Percentiles rank a stretch among this genome's conserved stretches.
phyloP scores from a whole-genome alignment of 768 basidiomycete genomes.

The Macrolepiota albuminosa region DNA sequence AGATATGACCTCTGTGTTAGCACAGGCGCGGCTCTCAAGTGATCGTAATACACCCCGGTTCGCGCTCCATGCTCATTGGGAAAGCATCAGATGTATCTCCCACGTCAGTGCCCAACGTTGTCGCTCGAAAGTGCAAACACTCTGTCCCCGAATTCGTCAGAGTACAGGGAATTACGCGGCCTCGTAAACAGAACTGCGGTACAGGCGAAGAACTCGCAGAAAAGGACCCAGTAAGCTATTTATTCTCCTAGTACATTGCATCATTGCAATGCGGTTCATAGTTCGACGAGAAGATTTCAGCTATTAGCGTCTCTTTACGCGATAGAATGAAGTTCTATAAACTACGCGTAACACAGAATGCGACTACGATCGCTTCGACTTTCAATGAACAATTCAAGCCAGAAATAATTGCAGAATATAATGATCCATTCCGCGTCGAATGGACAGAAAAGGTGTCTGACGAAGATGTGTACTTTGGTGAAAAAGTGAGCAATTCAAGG shows the following conservation, averaged over 20 bases:
- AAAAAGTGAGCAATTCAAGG: constrained; percentile 42
- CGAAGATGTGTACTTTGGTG: constrained; percentile 63
- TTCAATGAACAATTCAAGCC: constrained; percentile 84
- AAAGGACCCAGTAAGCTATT: constrained; percentile 50
- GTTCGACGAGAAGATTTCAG: constrained; percentile 76
- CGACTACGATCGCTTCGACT: constrained; percentile 61
- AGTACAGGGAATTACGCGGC: constrained; percentile 51
- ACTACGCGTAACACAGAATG: constrained; percentile 68
- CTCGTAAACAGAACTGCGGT: constrained; percentile 28
- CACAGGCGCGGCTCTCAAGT: constrained; percentile 72
- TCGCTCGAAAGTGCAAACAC: constrained; percentile 58
- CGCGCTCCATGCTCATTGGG: constrained; percentile 68
- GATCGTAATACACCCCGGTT: constrained; percentile 77
- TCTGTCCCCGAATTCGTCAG: constrained; percentile 38
- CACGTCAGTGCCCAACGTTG: constrained; percentile 60
- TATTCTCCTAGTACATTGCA: neutral
- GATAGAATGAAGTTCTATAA: constrained; percentile 88
- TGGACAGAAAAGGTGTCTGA: constrained; percentile 63
- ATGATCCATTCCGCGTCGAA: constrained; percentile 78
- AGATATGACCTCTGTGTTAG: constrained; percentile 24
- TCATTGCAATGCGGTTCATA: constrained; percentile 19
- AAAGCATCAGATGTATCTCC: constrained; percentile 75
- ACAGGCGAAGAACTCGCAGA: constrained; percentile 17
- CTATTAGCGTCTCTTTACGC: constrained; percentile 65
- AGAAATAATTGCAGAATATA: constrained; percentile 79